Percentiles rank a stretch among this genome's conserved stretches.
phyloP scores from a whole-genome alignment of 1,139 yeast species.

The Entelexis sorbosivorans region DNA sequence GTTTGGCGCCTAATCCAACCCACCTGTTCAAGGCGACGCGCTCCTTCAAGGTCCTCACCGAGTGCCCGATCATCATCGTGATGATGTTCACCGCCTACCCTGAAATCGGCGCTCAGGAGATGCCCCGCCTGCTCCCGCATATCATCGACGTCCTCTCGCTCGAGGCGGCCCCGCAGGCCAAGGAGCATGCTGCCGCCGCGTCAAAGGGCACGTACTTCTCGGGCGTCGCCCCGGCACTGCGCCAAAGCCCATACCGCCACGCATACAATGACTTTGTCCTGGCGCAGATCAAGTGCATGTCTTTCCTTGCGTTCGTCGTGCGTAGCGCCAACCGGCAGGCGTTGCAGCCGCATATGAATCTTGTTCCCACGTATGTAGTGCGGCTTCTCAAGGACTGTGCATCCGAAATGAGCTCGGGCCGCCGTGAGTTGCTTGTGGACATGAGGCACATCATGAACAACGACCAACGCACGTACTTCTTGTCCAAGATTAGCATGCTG shows the following conservation, averaged over 20 bases:
- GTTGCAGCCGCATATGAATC: constrained; percentile 49
- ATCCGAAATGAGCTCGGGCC: constrained; percentile 81
- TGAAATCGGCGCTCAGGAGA: constrained; percentile 55
- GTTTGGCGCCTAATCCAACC: constrained; percentile 27
- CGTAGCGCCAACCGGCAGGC: constrained; percentile 63
- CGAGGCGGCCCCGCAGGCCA: constrained; percentile 66
- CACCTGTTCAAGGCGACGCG: constrained; percentile 34
- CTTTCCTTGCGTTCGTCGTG: constrained; percentile 85
- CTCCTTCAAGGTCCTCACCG: constrained; percentile 87
- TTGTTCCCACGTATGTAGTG: constrained; percentile 78
- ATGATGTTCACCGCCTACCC: constrained; percentile 81
- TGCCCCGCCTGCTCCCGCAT: constrained; percentile 71
- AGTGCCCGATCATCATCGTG: constrained; percentile 95
- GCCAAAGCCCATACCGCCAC: constrained; percentile 43
- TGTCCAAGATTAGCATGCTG: constrained; percentile 73
- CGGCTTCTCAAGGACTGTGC: constrained; percentile 91
- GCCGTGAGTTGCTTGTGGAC: constrained; percentile 88
- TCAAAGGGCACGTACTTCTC: constrained; percentile 45
- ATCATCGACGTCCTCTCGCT: constrained; percentile 63
- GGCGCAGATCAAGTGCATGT: constrained; percentile 96
- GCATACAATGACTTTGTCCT: constrained; percentile 81
- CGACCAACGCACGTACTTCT: constrained; percentile 67
- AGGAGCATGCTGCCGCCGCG: constrained; percentile 53
- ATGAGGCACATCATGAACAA: constrained; percentile 89
- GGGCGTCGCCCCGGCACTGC: constrained; percentile 53